These are phyloP conservation scores for Knoxdaviesia capensis DNA, from an alignment of 2,329 filamentous ascomycete genomes.

Conservation along the genomic window DNA sequence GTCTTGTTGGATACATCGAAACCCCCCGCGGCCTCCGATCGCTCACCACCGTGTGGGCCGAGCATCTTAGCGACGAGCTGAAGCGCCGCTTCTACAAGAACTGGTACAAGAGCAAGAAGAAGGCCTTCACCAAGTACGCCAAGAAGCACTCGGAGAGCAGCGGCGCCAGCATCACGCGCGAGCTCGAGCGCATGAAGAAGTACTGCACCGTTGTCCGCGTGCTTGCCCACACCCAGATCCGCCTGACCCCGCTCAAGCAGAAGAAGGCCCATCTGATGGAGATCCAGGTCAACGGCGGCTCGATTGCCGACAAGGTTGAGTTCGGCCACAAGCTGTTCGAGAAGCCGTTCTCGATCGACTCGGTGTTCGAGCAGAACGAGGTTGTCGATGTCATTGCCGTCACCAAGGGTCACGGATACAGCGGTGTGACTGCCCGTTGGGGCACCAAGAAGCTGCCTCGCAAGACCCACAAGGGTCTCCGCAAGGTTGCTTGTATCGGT, in stretches of 20 bases:
- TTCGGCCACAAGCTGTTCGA: constrained; percentile 94
- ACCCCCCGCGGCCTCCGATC: constrained; percentile 98
- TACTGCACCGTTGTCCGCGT: constrained; percentile 99
- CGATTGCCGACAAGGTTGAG: constrained; percentile 86
- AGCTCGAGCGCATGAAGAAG: constrained; percentile 99
- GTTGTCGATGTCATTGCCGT: constrained; percentile 98
- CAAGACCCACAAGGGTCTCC: constrained; percentile 99
- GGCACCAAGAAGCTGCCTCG: constrained; percentile 99
- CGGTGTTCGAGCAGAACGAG: constrained; percentile 98
- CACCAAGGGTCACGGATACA: constrained; percentile 98
- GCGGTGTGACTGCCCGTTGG: constrained; percentile 94
- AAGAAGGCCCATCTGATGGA: constrained; percentile 99
- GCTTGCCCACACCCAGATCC: constrained; percentile 97
- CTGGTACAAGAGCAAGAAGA: constrained; percentile 99
- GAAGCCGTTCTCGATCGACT: constrained; percentile 87
- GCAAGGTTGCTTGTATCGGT: constrained; percentile 99
- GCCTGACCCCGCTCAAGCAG: constrained; percentile 98
- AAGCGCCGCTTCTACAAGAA: constrained; percentile 99
- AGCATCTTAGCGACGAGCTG: constrained; percentile 96
- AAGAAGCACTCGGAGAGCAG: constrained; percentile 97
- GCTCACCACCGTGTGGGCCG: constrained; percentile 98
- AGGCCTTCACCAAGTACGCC: constrained; percentile 99
- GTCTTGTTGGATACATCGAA: constrained; percentile 99
- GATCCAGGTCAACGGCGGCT: constrained; percentile 98
- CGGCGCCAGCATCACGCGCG: constrained; percentile 79